A percentile compares a stretch with the other conserved stretches of the same genome.
Conservation (phyloP, 108 stramenopile species). For the Nitzschia putrida region DNA sequence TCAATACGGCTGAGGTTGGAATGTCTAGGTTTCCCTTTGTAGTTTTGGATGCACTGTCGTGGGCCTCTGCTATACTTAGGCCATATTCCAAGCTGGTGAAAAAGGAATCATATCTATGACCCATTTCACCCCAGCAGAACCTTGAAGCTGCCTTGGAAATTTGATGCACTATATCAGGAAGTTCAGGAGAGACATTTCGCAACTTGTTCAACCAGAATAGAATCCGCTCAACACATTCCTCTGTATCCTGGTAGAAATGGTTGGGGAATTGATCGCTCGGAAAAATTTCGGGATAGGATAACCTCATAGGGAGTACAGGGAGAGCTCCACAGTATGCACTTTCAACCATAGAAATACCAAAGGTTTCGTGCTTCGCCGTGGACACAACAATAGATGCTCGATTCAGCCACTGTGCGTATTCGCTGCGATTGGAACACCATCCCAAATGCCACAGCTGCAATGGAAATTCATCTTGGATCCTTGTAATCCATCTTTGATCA, state of each 20-base stretch:
- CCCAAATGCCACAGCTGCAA: conserved; percentile 17
- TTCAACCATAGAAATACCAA: conserved; percentile 39
- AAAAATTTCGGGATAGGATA: conserved; percentile 35
- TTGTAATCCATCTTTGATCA: conserved; percentile 17
- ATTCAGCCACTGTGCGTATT: conserved; percentile 22
- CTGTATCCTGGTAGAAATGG: not conserved
- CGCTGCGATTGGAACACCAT: conserved; percentile 27
- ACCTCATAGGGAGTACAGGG: conserved; percentile 25
- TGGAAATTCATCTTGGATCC: conserved; percentile 11
- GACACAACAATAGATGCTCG: conserved; percentile 22
- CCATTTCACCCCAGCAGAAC: conserved; percentile 27
- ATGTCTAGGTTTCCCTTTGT: not conserved
- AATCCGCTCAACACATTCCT: conserved; percentile 13
- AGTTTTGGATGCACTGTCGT: not conserved
- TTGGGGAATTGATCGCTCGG: not conserved
- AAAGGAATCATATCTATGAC: conserved; percentile 11
- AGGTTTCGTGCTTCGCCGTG: conserved; percentile 30
- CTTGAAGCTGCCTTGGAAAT: conserved; percentile 2
- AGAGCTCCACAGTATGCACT: conserved; percentile 33
- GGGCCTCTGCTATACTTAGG: not conserved
- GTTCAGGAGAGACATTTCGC: not conserved
- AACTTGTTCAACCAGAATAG: not conserved
- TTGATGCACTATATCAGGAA: not conserved
- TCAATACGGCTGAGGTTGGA: not conserved
- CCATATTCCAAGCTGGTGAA: conserved; percentile 8